Conservation (phyloP, 2,329 filamentous ascomycete species). For the Fusarium staphyleae region DNA sequence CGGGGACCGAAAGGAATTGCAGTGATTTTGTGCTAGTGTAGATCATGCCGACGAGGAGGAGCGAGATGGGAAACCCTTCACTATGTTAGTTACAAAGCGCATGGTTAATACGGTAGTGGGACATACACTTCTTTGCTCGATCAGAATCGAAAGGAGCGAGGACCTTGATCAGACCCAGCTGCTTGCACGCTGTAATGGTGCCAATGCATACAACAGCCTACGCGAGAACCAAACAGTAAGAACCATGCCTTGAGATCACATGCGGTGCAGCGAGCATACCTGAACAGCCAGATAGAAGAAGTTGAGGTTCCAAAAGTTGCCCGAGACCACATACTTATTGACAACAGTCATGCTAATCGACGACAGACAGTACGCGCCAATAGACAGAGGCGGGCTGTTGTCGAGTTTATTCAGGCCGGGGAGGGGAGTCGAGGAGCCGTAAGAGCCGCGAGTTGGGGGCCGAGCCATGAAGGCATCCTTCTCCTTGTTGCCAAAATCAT, state of each 20-base stretch:
- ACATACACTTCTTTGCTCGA: slow-evolving; percentile 90
- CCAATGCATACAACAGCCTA: slow-evolving; percentile 89
- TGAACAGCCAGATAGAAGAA: slow-evolving; percentile 94
- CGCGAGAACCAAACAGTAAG: slow-evolving; percentile 16
- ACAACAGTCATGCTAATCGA: slow-evolving; percentile 99
- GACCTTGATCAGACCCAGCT: slow-evolving; percentile 81
- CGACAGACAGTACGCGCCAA: slow-evolving; percentile 89
- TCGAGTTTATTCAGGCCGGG: slow-evolving; percentile 55
- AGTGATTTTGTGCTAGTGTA: slow-evolving; percentile 97
- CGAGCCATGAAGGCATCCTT: slow-evolving; percentile 58
- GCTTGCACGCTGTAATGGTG: slow-evolving; percentile 84
- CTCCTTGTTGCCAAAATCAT: slow-evolving; percentile 57
- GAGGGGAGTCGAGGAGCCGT: slow-evolving; percentile 27
- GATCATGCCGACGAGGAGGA: slow-evolving; percentile 98
- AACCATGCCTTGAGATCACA: not conserved
- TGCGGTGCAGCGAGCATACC: slow-evolving; percentile 60
- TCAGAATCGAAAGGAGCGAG: slow-evolving; percentile 82
- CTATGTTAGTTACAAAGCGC: slow-evolving; percentile 30
- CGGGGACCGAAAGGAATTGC: slow-evolving; percentile 94
- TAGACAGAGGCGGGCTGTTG: slow-evolving; percentile 80
- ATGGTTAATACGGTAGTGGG: not conserved
- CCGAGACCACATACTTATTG: slow-evolving; percentile 98
- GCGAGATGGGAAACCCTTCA: slow-evolving; percentile 92
- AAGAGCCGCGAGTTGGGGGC: slow-evolving; percentile 26
- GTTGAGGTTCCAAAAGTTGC: slow-evolving; percentile 90